Conservation (phyloP, 306 rosid species). For the Oxytropis ochrocephala region DNA sequence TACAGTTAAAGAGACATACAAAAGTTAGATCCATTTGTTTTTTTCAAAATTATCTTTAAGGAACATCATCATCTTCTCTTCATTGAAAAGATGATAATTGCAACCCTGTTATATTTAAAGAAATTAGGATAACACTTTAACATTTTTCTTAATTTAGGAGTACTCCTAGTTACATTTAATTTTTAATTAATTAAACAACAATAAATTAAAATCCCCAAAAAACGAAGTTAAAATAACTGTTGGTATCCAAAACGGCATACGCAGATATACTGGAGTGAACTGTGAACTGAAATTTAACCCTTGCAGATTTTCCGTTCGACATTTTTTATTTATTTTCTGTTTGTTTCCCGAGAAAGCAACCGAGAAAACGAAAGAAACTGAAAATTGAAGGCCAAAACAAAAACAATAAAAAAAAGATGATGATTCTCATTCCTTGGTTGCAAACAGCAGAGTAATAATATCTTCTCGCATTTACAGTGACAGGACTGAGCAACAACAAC, state of each 20-base stretch:
- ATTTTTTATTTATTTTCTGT: background rate
- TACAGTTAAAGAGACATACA: background rate
- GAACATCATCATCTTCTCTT: background rate
- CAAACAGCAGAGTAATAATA: constrained; percentile 19
- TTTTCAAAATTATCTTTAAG: background rate
- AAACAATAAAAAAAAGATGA: no score
- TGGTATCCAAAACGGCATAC: background rate
- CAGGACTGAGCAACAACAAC: constrained; percentile 21
- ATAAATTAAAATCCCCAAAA: no score
- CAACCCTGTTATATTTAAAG: background rate
- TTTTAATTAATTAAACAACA: background rate
- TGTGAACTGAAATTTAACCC: background rate
- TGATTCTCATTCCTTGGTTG: constrained; percentile 25
- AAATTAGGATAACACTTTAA: no score
- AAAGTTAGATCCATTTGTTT: background rate
- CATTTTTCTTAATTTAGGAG: no score
- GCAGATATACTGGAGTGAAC: background rate
- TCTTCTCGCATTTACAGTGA: constrained; percentile 30
- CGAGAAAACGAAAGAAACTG: background rate
- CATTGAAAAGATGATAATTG: background rate
- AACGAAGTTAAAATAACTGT: background rate
- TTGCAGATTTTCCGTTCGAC: background rate
- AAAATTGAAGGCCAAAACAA: background rate
- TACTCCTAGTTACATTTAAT: no score
- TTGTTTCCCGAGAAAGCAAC: constrained; percentile 9